Evolutionary conservation across 2,329 filamentous ascomycete genomes (phyloP).

Genomic region (Penicillium thymicola): DNA sequence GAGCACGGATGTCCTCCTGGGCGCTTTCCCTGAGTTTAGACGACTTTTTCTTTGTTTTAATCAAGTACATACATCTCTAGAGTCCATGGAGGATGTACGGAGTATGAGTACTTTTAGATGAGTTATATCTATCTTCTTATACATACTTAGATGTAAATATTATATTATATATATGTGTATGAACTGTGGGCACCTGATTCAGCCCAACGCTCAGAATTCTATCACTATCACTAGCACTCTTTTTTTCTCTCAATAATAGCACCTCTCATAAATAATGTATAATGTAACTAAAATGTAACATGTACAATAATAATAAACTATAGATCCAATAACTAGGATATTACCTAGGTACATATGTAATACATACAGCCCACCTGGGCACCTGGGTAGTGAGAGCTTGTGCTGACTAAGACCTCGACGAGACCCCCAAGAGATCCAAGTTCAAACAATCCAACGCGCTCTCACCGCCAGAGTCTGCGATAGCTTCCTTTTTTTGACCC

Average conservation of each 20-base stretch:
- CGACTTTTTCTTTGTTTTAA: conserved; percentile 1
- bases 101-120: no score
- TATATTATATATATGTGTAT: neutral
- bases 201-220: neutral
- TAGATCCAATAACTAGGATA: no score
- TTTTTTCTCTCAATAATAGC: neutral
- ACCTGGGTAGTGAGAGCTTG: neutral
- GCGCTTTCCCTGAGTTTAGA: conserved; percentile 5
- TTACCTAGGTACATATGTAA: no score
- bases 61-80: neutral
- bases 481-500: conserved; percentile 10
- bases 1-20: conserved; percentile 6
- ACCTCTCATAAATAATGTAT: neutral
- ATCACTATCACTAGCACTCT: neutral
- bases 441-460: conserved; percentile 14
- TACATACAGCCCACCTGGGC: no score
- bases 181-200: neutral
- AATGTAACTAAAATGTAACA: neutral
- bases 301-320: neutral
- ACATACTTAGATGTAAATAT: no score
- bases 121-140: no score
- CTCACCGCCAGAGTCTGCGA: conserved; percentile 21
- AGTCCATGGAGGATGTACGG: no score
- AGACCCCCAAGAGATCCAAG: neutral
- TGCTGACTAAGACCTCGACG: conserved; percentile 14